Evolutionary conservation across 2,329 filamentous ascomycete species (phyloP).

Genomic region (Epichloe sylvatica): DNA sequence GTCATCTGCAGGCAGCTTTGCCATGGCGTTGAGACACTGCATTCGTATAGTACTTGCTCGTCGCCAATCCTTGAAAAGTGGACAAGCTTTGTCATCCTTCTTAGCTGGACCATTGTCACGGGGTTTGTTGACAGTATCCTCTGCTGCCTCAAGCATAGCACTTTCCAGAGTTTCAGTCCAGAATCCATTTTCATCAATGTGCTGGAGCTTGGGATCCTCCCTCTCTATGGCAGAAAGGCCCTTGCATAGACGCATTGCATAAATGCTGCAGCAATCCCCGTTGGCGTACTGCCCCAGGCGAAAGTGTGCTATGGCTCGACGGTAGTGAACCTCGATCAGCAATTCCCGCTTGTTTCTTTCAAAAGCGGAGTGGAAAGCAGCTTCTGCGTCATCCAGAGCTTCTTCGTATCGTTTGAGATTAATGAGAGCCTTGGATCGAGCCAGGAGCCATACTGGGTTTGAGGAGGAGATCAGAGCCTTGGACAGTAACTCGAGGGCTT

Average conservation of each 20-base stretch:
- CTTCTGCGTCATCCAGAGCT: conserved; percentile 57
- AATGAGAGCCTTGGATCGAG: conserved; percentile 66
- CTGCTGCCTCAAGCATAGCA: conserved; percentile 14
- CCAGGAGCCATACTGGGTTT: conserved; percentile 67
- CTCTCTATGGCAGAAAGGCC: conserved; percentile 18
- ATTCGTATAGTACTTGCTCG: conserved; percentile 32
- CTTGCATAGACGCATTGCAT: conserved; percentile 31
- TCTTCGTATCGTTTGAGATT: conserved; percentile 45
- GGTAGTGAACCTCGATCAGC: conserved; percentile 69
- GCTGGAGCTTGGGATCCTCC: conserved; percentile 15
- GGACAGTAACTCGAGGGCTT: conserved; percentile 55
- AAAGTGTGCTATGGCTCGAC: conserved; percentile 61
- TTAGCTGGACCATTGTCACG: too few relatives aligned
- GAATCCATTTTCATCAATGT: conserved; percentile 30
- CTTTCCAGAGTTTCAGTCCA: conserved; percentile 28
- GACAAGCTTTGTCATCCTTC: not conserved
- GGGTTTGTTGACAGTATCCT: conserved; percentile 11
- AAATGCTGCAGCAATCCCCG: conserved; percentile 55
- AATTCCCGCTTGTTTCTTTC: conserved; percentile 60
- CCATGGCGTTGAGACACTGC: conserved; percentile 32
- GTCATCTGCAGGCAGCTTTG: conserved; percentile 29
- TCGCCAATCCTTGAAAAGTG: conserved; percentile 16
- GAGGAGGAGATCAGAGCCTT: conserved; percentile 49
- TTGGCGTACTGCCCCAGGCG: conserved; percentile 60
- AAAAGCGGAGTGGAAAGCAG: conserved; percentile 45